Base-by-base conservation (phyloP, 257 asterid genomes). In the Phtheirospermum japonicum region DNA sequence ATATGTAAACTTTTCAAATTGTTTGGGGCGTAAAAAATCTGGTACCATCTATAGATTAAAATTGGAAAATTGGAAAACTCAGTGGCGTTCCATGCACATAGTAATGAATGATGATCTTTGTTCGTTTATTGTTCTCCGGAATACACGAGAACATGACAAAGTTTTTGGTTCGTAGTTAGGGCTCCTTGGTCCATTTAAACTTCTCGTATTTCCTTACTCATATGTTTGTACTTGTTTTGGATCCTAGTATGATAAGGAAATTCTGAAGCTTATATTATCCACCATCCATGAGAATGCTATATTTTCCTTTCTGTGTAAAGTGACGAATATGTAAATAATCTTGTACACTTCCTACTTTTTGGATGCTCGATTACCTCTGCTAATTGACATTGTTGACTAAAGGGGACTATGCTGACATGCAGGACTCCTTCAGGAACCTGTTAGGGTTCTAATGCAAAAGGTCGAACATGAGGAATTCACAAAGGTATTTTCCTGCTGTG, bases 381-480 rank as follows among this genome's bases (percentile, higher is more conserved):
- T 16, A 28, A 11, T 34, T 20, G 34, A 40, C 23, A 10, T 40
- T 65, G 14, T 43, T 63, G 43, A 61, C 49, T 36, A 54, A 61
- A 28, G 48, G 51, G 31, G 30, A 34, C 57, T 62, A 20, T 71
- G 59, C 31, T 34, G 33, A 54, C 60, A 66, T 75, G 71, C 89
- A 92, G 99, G 90, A 59, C 92, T 93, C 26, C 88, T 86, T 59
- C 71, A 72, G 64, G 96, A 89, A 78, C 73, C 97, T 69, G 87
- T 89, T 65, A 85, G 90, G 77, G 85, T 65, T 68, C 69, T 89
- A 68, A 89, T 93, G 90, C 78, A 93, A 73, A 83, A 73, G 68
- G 80, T 79, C 67, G 97, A 93, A 78, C 81, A 85, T 0, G 84
- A 72, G 69, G 88, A 80, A 60, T 83, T 87, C 68, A 59, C 85